These are phyloP conservation scores for Peronospora belbahrii DNA, from an alignment of 352 stramenopile genomes.

Conservation along the genomic window DNA sequence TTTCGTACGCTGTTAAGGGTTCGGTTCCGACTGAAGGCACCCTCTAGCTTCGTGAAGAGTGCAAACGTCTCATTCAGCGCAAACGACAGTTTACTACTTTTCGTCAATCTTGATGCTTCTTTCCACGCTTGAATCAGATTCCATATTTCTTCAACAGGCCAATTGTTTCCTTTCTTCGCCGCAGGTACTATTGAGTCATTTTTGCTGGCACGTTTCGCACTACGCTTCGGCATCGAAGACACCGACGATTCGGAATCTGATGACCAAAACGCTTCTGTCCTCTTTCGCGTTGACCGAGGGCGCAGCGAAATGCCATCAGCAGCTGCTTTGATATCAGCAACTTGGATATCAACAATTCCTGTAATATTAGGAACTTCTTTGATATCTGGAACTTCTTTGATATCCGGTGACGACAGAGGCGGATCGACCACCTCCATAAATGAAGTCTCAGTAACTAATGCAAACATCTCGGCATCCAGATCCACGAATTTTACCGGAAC, in stretches of 20 bases:
- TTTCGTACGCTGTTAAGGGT: slow-evolving; percentile 29
- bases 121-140: slow-evolving; percentile 27
- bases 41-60: slow-evolving; percentile 24
- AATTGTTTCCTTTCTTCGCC: slow-evolving; percentile 26
- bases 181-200: slow-evolving; percentile 2
- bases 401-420: slow-evolving; percentile 10
- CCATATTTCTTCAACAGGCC: slow-evolving; percentile 26
- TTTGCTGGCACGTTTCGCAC: slow-evolving; percentile 1
- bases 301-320: slow-evolving; percentile 23
- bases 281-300: slow-evolving; percentile 23
- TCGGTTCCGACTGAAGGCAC: slow-evolving; percentile 10
- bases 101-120: slow-evolving; percentile 9
- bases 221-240: not conserved
- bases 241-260: slow-evolving; percentile 29
- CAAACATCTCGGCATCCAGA: slow-evolving; percentile 31
- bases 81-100: slow-evolving; percentile 14
- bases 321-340: slow-evolving; percentile 2
- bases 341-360: too few relatives aligned
- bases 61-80: slow-evolving; percentile 19
- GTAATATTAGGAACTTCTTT: too few relatives aligned
- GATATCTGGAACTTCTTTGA: slow-evolving; percentile 9
- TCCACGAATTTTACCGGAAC: slow-evolving; percentile 36
- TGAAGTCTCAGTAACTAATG: slow-evolving; percentile 29
- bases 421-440: slow-evolving; percentile 17
- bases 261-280: slow-evolving; percentile 23